Evolutionary conservation across 768 basidiomycete species (phyloP).

Genomic region (Myochromella boudieri): DNA sequence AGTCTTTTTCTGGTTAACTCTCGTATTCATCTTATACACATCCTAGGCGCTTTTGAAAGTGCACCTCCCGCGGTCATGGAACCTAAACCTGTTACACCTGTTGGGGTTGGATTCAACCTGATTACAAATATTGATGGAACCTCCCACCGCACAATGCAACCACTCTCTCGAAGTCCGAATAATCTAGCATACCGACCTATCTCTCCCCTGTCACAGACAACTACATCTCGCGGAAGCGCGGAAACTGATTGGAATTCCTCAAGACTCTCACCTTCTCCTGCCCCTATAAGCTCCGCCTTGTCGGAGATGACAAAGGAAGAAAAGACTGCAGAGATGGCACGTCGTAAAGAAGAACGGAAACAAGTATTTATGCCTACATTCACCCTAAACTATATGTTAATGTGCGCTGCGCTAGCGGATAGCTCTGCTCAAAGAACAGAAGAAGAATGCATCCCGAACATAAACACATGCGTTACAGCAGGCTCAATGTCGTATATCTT

Average conservation of each 20-base stretch:
- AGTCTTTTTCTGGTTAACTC: slow-evolving; percentile 31
- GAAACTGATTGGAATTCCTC: slow-evolving; percentile 7
- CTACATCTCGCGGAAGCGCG: slow-evolving; percentile 23
- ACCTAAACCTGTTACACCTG: slow-evolving; percentile 13
- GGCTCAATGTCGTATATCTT: too few species aligned
- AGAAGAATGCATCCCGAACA: slow-evolving; percentile 48
- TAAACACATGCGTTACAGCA: background rate
- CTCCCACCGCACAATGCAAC: background rate
- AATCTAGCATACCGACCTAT: slow-evolving; percentile 20
- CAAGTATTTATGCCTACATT: slow-evolving; percentile 49
- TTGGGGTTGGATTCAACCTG: background rate
- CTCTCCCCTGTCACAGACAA: slow-evolving; percentile 17
- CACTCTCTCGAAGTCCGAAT: background rate
- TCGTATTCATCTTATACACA: slow-evolving; percentile 2
- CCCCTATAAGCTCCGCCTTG: slow-evolving; percentile 27
- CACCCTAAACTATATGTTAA: slow-evolving; percentile 1
- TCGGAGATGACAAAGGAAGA: slow-evolving; percentile 80
- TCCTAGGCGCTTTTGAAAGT: slow-evolving; percentile 74
- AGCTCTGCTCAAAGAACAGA: slow-evolving; percentile 79
- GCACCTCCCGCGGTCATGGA: slow-evolving; percentile 31
- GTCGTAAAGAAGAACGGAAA: slow-evolving; percentile 89
- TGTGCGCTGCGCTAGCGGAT: slow-evolving; percentile 52
- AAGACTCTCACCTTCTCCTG: slow-evolving; percentile 14
- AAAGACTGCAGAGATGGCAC: slow-evolving; percentile 89
- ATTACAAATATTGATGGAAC: slow-evolving; percentile 1